Evolutionary conservation across 768 basidiomycete genomes (phyloP), one percentile per base, ranked within the genome.

Genomic region (Hypholoma fasciculare): DNA sequence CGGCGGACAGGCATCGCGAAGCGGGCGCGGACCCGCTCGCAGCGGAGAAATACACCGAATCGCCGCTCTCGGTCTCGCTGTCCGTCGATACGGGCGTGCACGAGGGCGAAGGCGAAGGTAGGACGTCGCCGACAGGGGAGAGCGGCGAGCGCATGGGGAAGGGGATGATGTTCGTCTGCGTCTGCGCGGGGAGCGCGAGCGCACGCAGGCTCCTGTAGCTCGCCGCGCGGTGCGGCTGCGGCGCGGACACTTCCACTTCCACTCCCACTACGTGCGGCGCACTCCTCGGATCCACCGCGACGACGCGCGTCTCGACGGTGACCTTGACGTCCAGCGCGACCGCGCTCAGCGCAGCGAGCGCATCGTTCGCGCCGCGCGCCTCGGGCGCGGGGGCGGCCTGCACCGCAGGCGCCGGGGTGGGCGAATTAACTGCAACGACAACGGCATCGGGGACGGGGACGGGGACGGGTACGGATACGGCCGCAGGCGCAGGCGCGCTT

Each of bases 121-220:
- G 19, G 4, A 23, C 13, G 39, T 23, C 12, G 23, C n/a, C 5
- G 52, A 43, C 7, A 7, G 52, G 54, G 7, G 54, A 19, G 16
- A 34, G 54, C 16, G 49, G 48, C 20, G 59, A 37, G 54, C 49
- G 36, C 36, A 49, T 56, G 34, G 61, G 61, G 51, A 62, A 62
- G 1, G 61, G 61, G 49, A 59, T 57, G 54, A 59, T 34, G 44
- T 49, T 59, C 39, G 48, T 58, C 14, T 58, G 49, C 23, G 42
- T 17, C 3, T 16, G 9, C 4, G 34, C 23, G 11, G 23, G 12
- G 4, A 52, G 8, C 8, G 19, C n/a, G 19, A 52, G 39, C 37
- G 51, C 23, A 23, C 38, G n/a, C 19, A 42, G 51, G n/a, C 36
- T 39, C 39, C n/a, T 20, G 20, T 26, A 37, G 23, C n/a, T 20